phyloP scores from a whole-genome alignment of 2,329 filamentous ascomycete genomes.

The Cercospora sp. region DNA sequence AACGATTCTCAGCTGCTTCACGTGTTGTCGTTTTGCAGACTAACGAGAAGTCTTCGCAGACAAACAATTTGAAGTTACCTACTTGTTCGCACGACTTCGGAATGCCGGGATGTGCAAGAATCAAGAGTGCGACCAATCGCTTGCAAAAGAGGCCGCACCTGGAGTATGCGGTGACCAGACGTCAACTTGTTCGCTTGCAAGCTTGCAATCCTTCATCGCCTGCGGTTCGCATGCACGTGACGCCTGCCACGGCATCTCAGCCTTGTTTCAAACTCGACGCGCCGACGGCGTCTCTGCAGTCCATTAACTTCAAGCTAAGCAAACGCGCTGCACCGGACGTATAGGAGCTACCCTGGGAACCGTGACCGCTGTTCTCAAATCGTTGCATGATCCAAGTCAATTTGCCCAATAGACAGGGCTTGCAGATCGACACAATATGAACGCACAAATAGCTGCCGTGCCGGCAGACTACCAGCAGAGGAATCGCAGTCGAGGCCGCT shows the following conservation, averaged over 20 bases:
- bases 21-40: neutral
- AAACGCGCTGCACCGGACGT: neutral
- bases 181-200: neutral
- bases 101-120: neutral
- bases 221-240: constrained; percentile 1
- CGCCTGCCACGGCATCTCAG: neutral
- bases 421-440: neutral
- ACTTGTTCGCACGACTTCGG: neutral
- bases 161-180: neutral
- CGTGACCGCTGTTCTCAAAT: neutral
- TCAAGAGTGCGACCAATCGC: neutral
- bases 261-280: neutral
- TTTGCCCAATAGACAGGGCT: neutral
- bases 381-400: neutral
- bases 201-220: neutral
- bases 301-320: neutral
- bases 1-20: neutral
- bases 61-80: neutral
- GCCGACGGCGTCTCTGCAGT: neutral
- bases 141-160: neutral
- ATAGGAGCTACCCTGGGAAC: neutral
- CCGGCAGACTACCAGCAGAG: neutral
- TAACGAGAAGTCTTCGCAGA: neutral
- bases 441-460: neutral
- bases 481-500: neutral